Base-by-base conservation (phyloP, 2,329 filamentous ascomycete genomes). In the Lachnellula subtilissima region DNA sequence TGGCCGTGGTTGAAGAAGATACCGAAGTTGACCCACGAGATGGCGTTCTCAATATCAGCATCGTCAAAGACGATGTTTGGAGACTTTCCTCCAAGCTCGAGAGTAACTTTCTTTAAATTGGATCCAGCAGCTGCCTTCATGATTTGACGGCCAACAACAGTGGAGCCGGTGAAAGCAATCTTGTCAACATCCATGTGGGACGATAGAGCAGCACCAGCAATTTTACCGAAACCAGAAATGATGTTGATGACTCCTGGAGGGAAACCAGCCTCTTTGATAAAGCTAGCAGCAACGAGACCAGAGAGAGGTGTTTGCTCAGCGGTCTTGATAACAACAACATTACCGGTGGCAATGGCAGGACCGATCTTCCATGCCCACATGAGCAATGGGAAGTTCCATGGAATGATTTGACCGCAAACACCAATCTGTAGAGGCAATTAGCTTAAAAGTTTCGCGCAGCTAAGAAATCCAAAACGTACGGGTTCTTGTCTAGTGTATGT, bases 381-480 rank as follows among this genome's bases (percentile, higher is more conserved):
- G 63, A 83, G 78, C 23, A 87, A 71, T 22, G 84, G 84, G 75
- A 86, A 88, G 73, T 87, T 88, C 84, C 84, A 87, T 58, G 85
- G 85, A 64, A 88, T 88, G 66, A 88, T 88, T 72, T 88, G 85
- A 70, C 82, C 86, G 68, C 85, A 86, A 53, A 87, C 84, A 71
- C 84, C 84, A 66, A 83, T 76, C 69, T 71, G 36, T 40, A 23
- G 25, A 3, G 32, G 46, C 23, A 12, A 48, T 60, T 40, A 55
- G 22, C 12, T 25, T 6, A 4, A 22, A 25, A 5, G 14, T 22
- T 9, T 14, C 9, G 9, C 9, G 8, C 12, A 2, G 3, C 2
- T 14, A 35, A 6, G 8, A 32, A n/a, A 11, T 25, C 25, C 2
- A 32, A 47, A 65, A 84, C 83, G 52, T 66, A 71, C 69, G 4